Conservation (phyloP, 352 stramenopile genomes). For the Thalassiosira mediterranea region DNA sequence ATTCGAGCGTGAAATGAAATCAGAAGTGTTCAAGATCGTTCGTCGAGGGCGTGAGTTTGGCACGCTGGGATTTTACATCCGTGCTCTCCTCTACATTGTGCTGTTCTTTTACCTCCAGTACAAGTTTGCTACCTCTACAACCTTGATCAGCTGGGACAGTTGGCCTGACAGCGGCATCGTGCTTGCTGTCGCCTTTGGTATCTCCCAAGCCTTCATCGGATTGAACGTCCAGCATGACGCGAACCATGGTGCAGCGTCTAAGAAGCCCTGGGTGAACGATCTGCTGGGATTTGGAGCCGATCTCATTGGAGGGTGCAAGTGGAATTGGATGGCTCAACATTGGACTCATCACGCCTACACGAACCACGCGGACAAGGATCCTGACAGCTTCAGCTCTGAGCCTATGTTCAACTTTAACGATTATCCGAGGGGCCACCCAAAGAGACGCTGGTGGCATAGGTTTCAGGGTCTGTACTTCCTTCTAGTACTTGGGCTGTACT, state of each 20-base stretch:
- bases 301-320: constrained; percentile 85
- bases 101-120: constrained; percentile 79
- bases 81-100: constrained; percentile 72
- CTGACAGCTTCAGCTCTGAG: constrained; percentile 80
- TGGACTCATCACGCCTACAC: constrained; percentile 84
- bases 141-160: constrained; percentile 43
- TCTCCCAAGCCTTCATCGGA: constrained; percentile 80
- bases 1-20: constrained; percentile 83
- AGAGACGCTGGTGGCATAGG: constrained; percentile 64
- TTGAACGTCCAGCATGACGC: constrained; percentile 89
- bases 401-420: constrained; percentile 82
- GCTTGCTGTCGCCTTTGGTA: constrained; percentile 73
- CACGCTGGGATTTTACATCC: constrained; percentile 72
- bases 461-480: constrained; percentile 82
- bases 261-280: constrained; percentile 81
- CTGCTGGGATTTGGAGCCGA: constrained; percentile 81
- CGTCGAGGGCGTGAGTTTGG: constrained; percentile 79
- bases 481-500: constrained; percentile 75
- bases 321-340: constrained; percentile 87
- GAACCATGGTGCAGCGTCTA: constrained; percentile 87
- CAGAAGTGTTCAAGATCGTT: constrained; percentile 84
- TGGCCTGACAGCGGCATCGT: constrained; percentile 42
- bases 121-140: constrained; percentile 62
- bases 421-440: constrained; percentile 73
- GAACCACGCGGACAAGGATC: constrained; percentile 79